phyloP scores from a whole-genome alignment of 2,329 filamentous ascomycete genomes.

The Colletotrichum godetiae region DNA sequence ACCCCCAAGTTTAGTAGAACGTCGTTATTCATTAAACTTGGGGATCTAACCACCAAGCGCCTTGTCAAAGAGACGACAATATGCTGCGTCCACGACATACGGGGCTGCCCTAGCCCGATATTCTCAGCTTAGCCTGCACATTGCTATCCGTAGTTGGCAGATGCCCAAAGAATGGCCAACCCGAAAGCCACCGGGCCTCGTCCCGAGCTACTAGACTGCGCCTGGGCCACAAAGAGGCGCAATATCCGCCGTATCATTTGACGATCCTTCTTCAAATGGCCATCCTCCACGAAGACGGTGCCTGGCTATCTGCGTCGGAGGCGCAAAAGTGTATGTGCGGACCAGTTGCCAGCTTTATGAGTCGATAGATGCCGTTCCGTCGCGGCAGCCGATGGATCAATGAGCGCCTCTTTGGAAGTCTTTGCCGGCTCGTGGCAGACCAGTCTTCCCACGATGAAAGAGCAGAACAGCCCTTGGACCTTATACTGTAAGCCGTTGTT shows the following conservation, averaged over 20 bases:
- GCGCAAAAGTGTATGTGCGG: background rate
- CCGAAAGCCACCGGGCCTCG: background rate
- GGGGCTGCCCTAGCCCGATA: background rate
- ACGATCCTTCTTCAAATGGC: background rate
- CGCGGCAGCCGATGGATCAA: background rate
- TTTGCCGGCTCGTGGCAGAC: background rate
- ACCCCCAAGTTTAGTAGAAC: constrained; percentile 20
- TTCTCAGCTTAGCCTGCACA: background rate
- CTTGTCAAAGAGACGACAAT: constrained; percentile 22
- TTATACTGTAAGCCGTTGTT: background rate
- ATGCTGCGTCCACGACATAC: background rate
- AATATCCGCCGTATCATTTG: constrained; percentile 1
- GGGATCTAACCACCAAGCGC: constrained; percentile 7
- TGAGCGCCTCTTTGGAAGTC: background rate
- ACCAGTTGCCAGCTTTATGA: constrained; percentile 7
- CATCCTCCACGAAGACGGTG: constrained; percentile 6
- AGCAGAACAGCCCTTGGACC: background rate
- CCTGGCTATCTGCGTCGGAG: constrained; percentile 18
- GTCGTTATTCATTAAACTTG: constrained; percentile 15
- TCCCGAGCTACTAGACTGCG: constrained; percentile 8
- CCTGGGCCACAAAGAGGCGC: constrained; percentile 14
- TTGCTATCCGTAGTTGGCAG: constrained; percentile 4
- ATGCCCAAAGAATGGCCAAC: background rate
- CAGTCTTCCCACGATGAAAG: background rate
- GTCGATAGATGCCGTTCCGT: background rate